phyloP scores from a whole-genome alignment of 1,284 basidiomycete genomes.

The Ganoderma leucocontextum region DNA sequence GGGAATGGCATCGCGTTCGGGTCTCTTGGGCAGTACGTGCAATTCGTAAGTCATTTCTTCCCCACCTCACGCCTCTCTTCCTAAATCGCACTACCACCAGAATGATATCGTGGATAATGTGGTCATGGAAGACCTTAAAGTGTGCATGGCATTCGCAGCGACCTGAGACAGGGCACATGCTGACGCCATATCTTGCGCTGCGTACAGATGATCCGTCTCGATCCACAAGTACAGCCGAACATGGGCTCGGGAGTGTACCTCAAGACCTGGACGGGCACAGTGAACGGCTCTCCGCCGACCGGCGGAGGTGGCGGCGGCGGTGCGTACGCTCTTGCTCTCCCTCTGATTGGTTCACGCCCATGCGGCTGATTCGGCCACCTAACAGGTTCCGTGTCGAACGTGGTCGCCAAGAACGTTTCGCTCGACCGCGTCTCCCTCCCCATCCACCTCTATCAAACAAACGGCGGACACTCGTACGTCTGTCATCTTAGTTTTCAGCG shows the following conservation, averaged over 20 bases:
- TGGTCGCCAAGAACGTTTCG: slow-evolving; percentile 53
- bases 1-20: slow-evolving; percentile 74
- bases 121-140: slow-evolving; percentile 56
- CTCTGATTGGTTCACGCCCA: no score
- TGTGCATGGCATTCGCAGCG: slow-evolving; percentile 27
- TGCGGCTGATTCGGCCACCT: neutral
- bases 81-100: slow-evolving; percentile 36
- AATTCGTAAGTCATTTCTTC: slow-evolving; percentile 48
- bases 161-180: no score
- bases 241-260: slow-evolving; percentile 66
- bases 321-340: slow-evolving; percentile 27
- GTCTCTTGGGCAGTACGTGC: slow-evolving; percentile 66
- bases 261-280: slow-evolving; percentile 67
- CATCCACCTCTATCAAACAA: slow-evolving; percentile 61
- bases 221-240: slow-evolving; percentile 59
- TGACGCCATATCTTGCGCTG: neutral
- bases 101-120: slow-evolving; percentile 66
- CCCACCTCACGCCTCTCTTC: slow-evolving; percentile 3
- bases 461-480: slow-evolving; percentile 55
- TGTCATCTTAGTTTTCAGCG: neutral
- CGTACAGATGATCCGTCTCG: slow-evolving; percentile 54
- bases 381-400: slow-evolving; percentile 60
- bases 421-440: slow-evolving; percentile 57
- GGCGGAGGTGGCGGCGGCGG: slow-evolving; percentile 68
- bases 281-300: slow-evolving; percentile 64